A percentile compares a stretch with the other conserved stretches of the same genome.
Evolutionary conservation across 306 rosid genomes (phyloP).

Genomic region (Fragaria vesca): DNA sequence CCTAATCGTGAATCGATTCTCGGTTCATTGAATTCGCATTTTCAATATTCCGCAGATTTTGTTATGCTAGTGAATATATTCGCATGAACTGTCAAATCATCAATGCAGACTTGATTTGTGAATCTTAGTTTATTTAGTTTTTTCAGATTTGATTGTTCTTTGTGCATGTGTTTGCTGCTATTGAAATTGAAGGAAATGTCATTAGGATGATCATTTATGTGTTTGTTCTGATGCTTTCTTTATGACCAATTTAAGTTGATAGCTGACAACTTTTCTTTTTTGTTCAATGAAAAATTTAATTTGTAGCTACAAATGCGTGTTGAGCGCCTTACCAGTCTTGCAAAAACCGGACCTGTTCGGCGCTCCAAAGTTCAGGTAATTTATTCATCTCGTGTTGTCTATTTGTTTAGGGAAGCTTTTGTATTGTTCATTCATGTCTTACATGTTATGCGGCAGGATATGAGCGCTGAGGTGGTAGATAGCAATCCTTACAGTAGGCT

Average conservation of each 20-base stretch:
- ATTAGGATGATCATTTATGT: background rate
- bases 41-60: background rate
- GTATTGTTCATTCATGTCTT: conserved; percentile 5
- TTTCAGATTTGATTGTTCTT: background rate
- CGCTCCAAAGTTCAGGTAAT: conserved; percentile 81
- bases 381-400: conserved; percentile 1
- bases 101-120: background rate
- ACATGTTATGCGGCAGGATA: conserved; percentile 59
- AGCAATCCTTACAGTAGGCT: conserved; percentile 98
- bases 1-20: background rate
- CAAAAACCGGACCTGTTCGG: conserved; percentile 48
- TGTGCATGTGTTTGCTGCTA: conserved; percentile 1
- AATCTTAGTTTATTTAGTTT: background rate
- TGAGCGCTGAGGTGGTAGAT: conserved; percentile 95
- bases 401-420: conserved; percentile 10
- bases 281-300: background rate
- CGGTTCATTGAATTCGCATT: background rate
- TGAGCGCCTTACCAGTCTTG: conserved; percentile 55
- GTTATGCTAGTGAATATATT: background rate
- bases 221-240: background rate
- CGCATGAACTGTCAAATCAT: background rate
- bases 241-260: background rate
- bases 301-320: conserved; percentile 67
- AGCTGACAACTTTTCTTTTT: background rate
- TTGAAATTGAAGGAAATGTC: conserved; percentile 2